Percentiles rank a stretch among this genome's conserved stretches.
Evolutionary conservation across 148 eudicot genomes (phyloP).

Genomic region (Arctostaphylos glauca): DNA sequence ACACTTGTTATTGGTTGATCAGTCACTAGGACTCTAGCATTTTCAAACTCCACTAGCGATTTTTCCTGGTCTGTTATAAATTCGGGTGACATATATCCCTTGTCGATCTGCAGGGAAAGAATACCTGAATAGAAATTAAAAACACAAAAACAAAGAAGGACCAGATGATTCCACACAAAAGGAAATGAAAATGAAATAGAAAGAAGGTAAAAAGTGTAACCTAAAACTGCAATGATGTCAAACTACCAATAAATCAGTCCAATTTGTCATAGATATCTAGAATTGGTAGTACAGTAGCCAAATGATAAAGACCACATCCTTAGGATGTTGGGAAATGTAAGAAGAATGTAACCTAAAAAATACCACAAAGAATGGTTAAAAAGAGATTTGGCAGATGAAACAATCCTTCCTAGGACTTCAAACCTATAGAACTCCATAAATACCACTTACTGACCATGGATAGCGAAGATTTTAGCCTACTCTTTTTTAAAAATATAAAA

Average conservation of each 20-base stretch:
- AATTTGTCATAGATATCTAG: background rate
- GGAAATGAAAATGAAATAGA: background rate
- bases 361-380: background rate
- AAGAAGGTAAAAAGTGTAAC: background rate
- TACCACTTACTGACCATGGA: background rate
- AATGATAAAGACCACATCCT: background rate
- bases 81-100: conserved; percentile 94
- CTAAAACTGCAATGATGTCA: background rate
- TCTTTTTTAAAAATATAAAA: background rate
- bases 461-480: background rate
- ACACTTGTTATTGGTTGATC: conserved; percentile 76
- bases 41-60: conserved; percentile 79
- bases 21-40: conserved; percentile 77
- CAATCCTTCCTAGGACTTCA: conserved; percentile 4
- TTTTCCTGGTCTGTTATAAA: conserved; percentile 80
- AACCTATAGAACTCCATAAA: background rate
- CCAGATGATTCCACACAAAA: conserved; percentile 3
- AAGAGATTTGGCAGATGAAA: background rate
- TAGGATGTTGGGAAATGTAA: background rate
- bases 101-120: conserved; percentile 73
- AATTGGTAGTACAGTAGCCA: background rate
- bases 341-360: background rate
- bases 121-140: conserved; percentile 36
- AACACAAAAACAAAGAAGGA: conserved; percentile 15
- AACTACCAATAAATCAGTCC: background rate